phyloP scores from a whole-genome alignment of 1,284 basidiomycete genomes.

The Ganoderma sinense region DNA sequence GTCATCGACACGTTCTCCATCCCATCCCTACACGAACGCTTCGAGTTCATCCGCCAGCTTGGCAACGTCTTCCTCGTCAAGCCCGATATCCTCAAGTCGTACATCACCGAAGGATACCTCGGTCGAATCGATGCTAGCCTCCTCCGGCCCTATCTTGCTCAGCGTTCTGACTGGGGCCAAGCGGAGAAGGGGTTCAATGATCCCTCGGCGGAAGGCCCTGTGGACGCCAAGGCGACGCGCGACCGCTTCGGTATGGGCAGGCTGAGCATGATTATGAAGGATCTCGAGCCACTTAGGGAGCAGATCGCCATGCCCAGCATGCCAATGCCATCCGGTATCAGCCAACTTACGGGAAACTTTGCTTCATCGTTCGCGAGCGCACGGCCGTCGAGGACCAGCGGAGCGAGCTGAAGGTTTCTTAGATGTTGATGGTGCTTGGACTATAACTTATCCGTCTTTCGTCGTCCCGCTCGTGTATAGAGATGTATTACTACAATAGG shows the following conservation, averaged over 20 bases:
- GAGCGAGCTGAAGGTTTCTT: slow-evolving; percentile 9
- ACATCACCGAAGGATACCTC: slow-evolving; percentile 91
- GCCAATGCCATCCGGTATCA: slow-evolving; percentile 46
- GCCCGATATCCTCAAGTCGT: slow-evolving; percentile 92
- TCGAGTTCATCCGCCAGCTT: slow-evolving; percentile 97
- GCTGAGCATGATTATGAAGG: slow-evolving; percentile 85
- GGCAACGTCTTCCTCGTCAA: slow-evolving; percentile 97
- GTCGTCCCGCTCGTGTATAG: slow-evolving; percentile 4
- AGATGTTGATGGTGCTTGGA: not conserved
- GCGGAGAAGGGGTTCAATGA: slow-evolving; percentile 82
- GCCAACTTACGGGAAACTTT: slow-evolving; percentile 24
- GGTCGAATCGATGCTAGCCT: slow-evolving; percentile 90
- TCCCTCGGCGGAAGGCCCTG: slow-evolving; percentile 47
- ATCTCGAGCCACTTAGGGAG: slow-evolving; percentile 70
- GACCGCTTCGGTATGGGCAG: slow-evolving; percentile 74
- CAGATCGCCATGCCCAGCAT: slow-evolving; percentile 54
- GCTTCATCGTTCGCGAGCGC: slow-evolving; percentile 29
- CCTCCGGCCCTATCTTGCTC: slow-evolving; percentile 90
- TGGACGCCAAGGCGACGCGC: slow-evolving; percentile 61
- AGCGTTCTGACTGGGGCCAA: slow-evolving; percentile 89
- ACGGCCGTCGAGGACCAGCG: slow-evolving; percentile 26
- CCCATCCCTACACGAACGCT: slow-evolving; percentile 89
- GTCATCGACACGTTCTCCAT: slow-evolving; percentile 84
- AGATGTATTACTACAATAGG: slow-evolving; percentile 21
- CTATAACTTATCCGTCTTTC: slow-evolving; percentile 24